These are phyloP conservation scores for Brachypodium distachyon DNA, from an alignment of 202 grass and related monocot species.

Conservation along the genomic window DNA sequence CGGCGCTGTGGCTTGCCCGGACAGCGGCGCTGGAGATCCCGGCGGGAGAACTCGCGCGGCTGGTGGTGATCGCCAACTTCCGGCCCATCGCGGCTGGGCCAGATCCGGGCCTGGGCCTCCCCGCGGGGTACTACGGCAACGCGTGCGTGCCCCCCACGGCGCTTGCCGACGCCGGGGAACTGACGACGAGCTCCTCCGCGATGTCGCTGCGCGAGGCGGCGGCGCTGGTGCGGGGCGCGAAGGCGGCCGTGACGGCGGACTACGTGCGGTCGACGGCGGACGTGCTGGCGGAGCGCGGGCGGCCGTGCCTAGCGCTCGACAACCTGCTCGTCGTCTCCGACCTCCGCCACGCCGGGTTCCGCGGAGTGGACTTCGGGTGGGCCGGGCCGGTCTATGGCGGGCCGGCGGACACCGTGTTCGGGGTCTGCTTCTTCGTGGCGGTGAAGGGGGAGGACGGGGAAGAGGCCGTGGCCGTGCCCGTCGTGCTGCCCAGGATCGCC, in stretches of 20 bases:
- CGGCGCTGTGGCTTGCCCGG: slow-evolving; percentile 41
- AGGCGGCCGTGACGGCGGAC: slow-evolving; percentile 35
- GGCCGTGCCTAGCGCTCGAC: slow-evolving; percentile 31
- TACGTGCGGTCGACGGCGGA: slow-evolving; percentile 46
- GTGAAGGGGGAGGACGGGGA: slow-evolving; percentile 8
- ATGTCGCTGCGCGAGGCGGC: slow-evolving; percentile 23
- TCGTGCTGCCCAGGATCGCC: slow-evolving; percentile 28
- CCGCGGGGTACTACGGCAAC: slow-evolving; percentile 65
- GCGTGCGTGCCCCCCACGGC: slow-evolving; percentile 34
- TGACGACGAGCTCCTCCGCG: too few relatives aligned
- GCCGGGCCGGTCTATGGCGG: slow-evolving; percentile 47
- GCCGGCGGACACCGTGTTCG: not conserved
- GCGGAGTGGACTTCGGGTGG: slow-evolving; percentile 48
- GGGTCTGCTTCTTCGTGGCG: not conserved
- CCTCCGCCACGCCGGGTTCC: slow-evolving; percentile 36
- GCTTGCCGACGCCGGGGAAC: not conserved
- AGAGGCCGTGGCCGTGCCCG: slow-evolving; percentile 14
- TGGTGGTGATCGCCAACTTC: slow-evolving; percentile 31
- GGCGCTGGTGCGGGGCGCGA: slow-evolving; percentile 35
- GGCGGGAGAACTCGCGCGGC: slow-evolving; percentile 10
- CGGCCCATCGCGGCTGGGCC: slow-evolving; percentile 22
- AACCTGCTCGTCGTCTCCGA: slow-evolving; percentile 53
- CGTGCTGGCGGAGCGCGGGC: slow-evolving; percentile 23
- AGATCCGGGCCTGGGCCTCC: slow-evolving; percentile 14
- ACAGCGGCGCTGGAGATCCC: slow-evolving; percentile 25